Evolutionary conservation across 2,329 filamentous ascomycete species (phyloP).

Genomic region (Calonectria hongkongensis): DNA sequence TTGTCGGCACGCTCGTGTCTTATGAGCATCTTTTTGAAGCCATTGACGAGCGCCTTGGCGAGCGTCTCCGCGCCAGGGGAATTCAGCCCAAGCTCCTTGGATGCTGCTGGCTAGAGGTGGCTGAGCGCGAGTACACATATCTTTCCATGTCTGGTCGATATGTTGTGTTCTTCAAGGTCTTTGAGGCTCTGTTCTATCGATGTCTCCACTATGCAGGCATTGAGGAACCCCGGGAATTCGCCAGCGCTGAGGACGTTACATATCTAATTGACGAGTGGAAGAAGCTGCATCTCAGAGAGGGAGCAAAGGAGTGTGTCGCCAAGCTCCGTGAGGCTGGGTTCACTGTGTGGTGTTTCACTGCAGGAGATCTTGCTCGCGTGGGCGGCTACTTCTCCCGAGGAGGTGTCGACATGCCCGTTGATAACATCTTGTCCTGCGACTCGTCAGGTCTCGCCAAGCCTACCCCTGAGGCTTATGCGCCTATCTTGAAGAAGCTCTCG

Average conservation of each 20-base stretch:
- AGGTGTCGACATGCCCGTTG: conserved; percentile 42
- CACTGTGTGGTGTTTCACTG: conserved; percentile 44
- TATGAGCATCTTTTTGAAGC: conserved; percentile 42
- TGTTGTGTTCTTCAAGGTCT: conserved; percentile 38
- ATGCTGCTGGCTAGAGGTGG: conserved; percentile 38
- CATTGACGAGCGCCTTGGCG: conserved; percentile 30
- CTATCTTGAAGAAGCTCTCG: conserved; percentile 43
- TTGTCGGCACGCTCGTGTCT: conserved; percentile 44
- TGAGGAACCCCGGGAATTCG: conserved; percentile 32
- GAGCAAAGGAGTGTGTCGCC: conserved; percentile 42
- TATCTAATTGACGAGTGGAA: conserved; percentile 33
- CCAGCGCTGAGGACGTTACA: conserved; percentile 23
- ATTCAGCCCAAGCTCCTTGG: conserved; percentile 36
- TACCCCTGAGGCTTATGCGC: conserved; percentile 47
- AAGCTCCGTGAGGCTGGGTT: conserved; percentile 45
- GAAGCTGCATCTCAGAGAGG: conserved; percentile 32
- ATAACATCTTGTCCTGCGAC: conserved; percentile 46
- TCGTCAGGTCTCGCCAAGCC: conserved; percentile 47
- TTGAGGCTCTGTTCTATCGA: conserved; percentile 36
- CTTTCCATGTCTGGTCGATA: conserved; percentile 39
- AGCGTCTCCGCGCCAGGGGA: conserved; percentile 29
- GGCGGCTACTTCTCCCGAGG: conserved; percentile 45
- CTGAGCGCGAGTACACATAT: conserved; percentile 39
- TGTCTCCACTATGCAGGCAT: conserved; percentile 38
- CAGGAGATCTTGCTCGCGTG: conserved; percentile 43